Evolutionary conservation across 345 rosid genomes (phyloP).

Genomic region (Microcos paniculata): DNA sequence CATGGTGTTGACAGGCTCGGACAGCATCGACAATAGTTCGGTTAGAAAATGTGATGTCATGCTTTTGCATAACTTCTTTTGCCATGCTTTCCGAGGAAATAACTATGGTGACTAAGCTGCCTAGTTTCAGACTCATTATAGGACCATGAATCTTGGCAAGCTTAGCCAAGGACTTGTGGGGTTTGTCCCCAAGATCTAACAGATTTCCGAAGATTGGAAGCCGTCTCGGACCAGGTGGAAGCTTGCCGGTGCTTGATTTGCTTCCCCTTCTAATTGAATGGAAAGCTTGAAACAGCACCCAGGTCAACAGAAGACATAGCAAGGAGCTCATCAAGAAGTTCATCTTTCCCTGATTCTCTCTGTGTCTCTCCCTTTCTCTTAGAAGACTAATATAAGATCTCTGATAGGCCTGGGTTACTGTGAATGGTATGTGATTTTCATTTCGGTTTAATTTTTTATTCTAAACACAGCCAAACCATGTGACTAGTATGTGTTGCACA

Average conservation of each 20-base stretch:
- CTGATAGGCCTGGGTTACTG: no score
- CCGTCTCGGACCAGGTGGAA: slow-evolving; percentile 40
- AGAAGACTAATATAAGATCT: no score
- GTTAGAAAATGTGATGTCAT: slow-evolving; percentile 33
- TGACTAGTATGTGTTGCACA: no score
- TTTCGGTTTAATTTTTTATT: no score
- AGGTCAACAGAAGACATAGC: not conserved
- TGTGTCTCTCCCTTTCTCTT: not conserved
- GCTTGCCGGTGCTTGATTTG: not conserved
- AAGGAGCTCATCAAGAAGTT: not conserved
- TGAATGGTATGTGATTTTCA: no score
- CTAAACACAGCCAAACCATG: no score
- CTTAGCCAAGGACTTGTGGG: slow-evolving; percentile 35
- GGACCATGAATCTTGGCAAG: slow-evolving; percentile 46
- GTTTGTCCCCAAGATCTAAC: slow-evolving; percentile 34
- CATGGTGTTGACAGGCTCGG: slow-evolving; percentile 29
- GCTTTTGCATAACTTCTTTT: slow-evolving; percentile 41
- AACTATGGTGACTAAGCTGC: slow-evolving; percentile 35
- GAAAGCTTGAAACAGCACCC: not conserved
- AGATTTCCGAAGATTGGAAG: slow-evolving; percentile 45
- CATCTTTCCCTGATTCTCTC: not conserved
- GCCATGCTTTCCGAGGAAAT: slow-evolving; percentile 38
- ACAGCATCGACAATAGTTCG: slow-evolving; percentile 35
- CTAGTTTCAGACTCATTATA: slow-evolving; percentile 40
- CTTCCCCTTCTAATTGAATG: not conserved